Conservation (phyloP, 2,329 filamentous ascomycete species). For the Blumeriella jaapii region DNA sequence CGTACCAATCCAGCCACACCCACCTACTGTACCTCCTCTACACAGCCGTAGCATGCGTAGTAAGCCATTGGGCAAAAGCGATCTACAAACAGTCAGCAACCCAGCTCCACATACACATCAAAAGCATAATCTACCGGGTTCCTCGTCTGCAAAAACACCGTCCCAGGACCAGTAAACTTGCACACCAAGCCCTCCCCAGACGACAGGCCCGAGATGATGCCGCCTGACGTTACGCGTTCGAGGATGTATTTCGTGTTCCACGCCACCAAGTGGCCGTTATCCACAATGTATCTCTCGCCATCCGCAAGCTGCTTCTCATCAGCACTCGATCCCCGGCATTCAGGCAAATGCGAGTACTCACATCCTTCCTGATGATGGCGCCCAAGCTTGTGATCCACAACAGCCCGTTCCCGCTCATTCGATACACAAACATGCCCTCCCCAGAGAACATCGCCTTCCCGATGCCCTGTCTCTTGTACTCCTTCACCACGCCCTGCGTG, state of each 20-base stretch:
- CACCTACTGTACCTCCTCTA: too few relatives aligned
- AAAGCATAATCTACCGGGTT: constrained; percentile 53
- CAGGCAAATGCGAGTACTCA: too few relatives aligned
- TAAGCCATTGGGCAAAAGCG: constrained; percentile 24
- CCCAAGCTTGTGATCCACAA: constrained; percentile 90
- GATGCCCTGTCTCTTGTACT: constrained; percentile 76
- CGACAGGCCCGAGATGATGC: constrained; percentile 77
- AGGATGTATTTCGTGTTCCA: constrained; percentile 96
- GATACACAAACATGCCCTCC: constrained; percentile 85
- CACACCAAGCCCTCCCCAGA: constrained; percentile 85
- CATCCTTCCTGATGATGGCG: constrained; percentile 88
- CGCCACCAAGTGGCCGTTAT: constrained; percentile 86
- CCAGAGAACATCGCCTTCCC: constrained; percentile 90
- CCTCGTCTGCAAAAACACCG: constrained; percentile 83
- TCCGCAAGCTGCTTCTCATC: constrained; percentile 42
- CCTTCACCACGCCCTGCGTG: constrained; percentile 78
- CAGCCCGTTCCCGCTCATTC: constrained; percentile 68
- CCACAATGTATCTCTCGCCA: constrained; percentile 81
- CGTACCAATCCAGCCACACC: too few relatives aligned
- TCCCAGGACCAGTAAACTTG: constrained; percentile 86
- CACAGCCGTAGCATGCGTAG: constrained; percentile 19
- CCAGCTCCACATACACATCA: background rate
- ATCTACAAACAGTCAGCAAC: constrained; percentile 9
- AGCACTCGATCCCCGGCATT: too few relatives aligned
- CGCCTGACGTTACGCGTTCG: constrained; percentile 80